Evolutionary conservation across 139 green algal species (phyloP).

Genomic region (Axilococcus clingmanii): DNA sequence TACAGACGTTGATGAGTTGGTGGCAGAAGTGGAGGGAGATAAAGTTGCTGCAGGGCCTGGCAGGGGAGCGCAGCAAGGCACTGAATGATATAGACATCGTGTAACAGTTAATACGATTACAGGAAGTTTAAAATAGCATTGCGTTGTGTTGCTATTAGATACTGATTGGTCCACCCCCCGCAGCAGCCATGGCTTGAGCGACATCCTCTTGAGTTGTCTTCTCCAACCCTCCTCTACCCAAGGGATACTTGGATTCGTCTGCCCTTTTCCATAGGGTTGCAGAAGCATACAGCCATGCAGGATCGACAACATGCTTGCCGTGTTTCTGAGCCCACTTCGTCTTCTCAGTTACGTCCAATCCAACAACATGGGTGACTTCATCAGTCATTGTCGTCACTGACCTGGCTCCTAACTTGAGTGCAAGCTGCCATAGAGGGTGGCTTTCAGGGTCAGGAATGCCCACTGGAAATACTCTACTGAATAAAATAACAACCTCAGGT

Average conservation of each 20-base stretch:
- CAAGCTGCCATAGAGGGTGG: conserved; percentile 71
- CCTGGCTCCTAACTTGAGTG: conserved; percentile 52
- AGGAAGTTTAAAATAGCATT: too few species aligned
- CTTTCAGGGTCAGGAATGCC: conserved; percentile 20
- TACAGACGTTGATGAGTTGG: conserved; percentile 72
- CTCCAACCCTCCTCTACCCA: too few species aligned
- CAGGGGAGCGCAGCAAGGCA: conserved; percentile 15
- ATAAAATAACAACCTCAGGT: conserved; percentile 43
- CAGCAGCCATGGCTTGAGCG: conserved; percentile 8
- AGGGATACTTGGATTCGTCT: conserved; percentile 27
- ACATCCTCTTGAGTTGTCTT: conserved; percentile 5
- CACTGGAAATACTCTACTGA: conserved; percentile 64
- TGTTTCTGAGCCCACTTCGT: conserved; percentile 28
- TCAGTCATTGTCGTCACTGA: conserved; percentile 21
- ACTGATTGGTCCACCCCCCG: conserved; percentile 15
- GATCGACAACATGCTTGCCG: conserved; percentile 31
- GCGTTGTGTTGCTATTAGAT: too few species aligned
- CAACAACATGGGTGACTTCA: conserved; percentile 57
- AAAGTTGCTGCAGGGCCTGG: conserved; percentile 71
- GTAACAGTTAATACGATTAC: too few species aligned
- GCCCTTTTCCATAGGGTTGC: conserved; percentile 31
- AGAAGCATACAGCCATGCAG: conserved; percentile 40
- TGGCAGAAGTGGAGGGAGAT: conserved; percentile 72
- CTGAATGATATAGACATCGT: background rate
- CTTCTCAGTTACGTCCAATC: conserved; percentile 36